Conservation (phyloP, 345 rosid genomes). For the Eutrema japonicum region DNA sequence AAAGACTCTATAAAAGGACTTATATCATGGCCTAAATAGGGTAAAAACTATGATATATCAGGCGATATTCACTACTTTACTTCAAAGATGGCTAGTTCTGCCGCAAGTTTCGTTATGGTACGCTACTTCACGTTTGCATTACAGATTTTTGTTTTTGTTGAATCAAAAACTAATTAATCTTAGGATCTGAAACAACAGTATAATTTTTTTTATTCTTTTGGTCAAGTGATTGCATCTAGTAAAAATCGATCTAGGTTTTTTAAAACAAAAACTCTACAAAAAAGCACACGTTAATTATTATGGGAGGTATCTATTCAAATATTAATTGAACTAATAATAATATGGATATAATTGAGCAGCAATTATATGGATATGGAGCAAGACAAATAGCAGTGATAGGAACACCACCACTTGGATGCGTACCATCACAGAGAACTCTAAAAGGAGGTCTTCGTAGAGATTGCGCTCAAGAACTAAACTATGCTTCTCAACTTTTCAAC, state of each 20-base stretch:
- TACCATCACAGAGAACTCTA: conserved; percentile 62
- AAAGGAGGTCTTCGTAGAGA: conserved; percentile 52
- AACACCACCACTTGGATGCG: conserved; percentile 64
- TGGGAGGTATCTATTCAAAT: neutral
- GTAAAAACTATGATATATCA: no score
- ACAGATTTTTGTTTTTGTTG: no score
- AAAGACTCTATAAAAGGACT: no score
- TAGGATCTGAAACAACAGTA: no score
- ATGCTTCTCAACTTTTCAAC: conserved; percentile 58
- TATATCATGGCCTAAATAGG: no score
- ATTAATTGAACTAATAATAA: neutral
- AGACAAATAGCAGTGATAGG: conserved; percentile 56
- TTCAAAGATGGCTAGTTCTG: neutral
- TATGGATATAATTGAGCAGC: conserved; percentile 45
- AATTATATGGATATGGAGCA: conserved; percentile 56
- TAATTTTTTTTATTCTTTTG: no score
- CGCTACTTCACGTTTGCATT: neutral
- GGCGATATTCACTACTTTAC: neutral
- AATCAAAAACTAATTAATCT: no score
- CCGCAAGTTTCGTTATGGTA: conserved; percentile 1
- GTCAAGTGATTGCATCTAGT: no score
- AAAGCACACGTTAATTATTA: neutral
- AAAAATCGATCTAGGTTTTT: no score
- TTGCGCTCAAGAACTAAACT: conserved; percentile 49
- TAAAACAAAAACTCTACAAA: no score